phyloP scores from a whole-genome alignment of 1,284 basidiomycete genomes.

The Malassezia caprae region DNA sequence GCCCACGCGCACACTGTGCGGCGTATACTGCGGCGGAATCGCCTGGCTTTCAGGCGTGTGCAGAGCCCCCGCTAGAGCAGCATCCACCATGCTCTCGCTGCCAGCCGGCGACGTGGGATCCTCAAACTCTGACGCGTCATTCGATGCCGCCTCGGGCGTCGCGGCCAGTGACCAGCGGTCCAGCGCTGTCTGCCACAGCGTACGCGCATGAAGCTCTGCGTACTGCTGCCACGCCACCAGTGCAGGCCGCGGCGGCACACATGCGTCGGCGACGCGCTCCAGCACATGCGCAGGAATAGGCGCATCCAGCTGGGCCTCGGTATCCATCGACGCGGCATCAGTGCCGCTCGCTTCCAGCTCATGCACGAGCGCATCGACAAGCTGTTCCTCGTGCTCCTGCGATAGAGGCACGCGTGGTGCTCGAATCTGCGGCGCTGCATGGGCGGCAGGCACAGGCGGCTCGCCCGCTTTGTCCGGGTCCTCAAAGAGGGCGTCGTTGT shows the following conservation, averaged over 20 bases:
- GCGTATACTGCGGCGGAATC: neutral
- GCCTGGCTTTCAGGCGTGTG: conserved; percentile 11
- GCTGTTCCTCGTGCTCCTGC: neutral
- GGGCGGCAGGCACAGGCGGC: neutral
- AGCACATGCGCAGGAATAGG: neutral
- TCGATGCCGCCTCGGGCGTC: neutral
- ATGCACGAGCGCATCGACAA: neutral
- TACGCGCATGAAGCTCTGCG: neutral
- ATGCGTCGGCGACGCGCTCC: neutral
- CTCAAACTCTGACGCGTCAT: neutral
- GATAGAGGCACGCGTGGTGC: neutral
- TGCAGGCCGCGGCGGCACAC: neutral
- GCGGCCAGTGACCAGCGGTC: conserved; percentile 3
- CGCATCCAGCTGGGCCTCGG: neutral
- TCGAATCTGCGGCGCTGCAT: neutral
- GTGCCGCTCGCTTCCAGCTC: neutral
- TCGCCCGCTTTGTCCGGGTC: neutral
- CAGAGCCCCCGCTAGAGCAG: neutral
- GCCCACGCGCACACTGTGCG: conserved; percentile 9
- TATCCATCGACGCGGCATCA: neutral
- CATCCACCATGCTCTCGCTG: neutral
- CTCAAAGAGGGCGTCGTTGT: neutral
- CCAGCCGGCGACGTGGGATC: neutral
- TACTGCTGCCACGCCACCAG: conserved; percentile 5
- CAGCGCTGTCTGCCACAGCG: conserved; percentile 4